These are phyloP conservation scores for Coemansia sp. DNA, from an alignment of 192 early-diverging fungal genomes.

Conservation along the genomic window DNA sequence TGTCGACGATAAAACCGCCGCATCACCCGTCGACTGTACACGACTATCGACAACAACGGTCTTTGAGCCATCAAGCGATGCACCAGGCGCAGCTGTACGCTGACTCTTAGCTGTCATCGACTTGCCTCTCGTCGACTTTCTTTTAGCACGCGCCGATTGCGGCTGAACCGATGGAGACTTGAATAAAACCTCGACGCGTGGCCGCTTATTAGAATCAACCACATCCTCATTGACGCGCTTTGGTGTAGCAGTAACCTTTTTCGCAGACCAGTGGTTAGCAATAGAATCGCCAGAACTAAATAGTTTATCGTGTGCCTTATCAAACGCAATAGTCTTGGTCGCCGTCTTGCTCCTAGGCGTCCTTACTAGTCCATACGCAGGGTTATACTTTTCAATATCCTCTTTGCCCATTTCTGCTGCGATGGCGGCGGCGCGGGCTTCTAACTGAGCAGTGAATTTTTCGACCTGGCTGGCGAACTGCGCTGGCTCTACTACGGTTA, in stretches of 20 bases:
- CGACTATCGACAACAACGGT: conserved; percentile 18
- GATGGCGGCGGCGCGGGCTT: conserved; percentile 32
- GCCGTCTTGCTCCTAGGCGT: conserved; percentile 22
- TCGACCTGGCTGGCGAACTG: conserved; percentile 30
- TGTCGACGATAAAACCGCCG: conserved; percentile 11
- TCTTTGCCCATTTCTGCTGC: conserved; percentile 32
- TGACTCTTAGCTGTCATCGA: conserved; percentile 25
- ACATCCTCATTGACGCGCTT: conserved; percentile 35
- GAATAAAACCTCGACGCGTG: conserved; percentile 39
- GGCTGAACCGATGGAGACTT: conserved; percentile 24
- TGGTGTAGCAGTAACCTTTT: conserved; percentile 27
- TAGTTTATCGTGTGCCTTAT: conserved; percentile 44
- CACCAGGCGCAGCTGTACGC: conserved; percentile 16
- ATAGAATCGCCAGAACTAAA: conserved; percentile 48
- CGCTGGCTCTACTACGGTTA: conserved; percentile 2
- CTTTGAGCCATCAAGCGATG: conserved; percentile 21
- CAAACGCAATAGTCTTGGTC: conserved; percentile 29
- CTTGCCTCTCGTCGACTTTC: conserved; percentile 23
- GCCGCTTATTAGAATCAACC: conserved; percentile 38
- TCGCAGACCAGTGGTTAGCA: conserved; percentile 49
- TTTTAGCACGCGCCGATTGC: conserved; percentile 17
- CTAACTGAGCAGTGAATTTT: conserved; percentile 34
- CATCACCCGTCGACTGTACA: not conserved
- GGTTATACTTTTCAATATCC: conserved; percentile 19
- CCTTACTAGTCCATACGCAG: not conserved